These are phyloP conservation scores for Boletus speciosus DNA, from an alignment of 768 basidiomycete genomes.

Conservation along the genomic window DNA sequence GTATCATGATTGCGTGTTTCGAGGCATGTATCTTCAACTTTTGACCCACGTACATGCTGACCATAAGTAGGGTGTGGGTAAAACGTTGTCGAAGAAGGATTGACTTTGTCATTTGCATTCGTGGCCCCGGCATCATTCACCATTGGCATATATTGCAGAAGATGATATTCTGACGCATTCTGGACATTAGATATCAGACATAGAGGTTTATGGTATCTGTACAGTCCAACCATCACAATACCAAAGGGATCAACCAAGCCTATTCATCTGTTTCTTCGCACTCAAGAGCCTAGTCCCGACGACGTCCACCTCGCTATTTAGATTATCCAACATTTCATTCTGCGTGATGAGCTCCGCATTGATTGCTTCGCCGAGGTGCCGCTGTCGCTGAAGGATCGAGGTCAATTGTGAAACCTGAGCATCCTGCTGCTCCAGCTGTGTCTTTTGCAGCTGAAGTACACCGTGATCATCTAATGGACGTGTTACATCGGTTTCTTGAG, in stretches of 20 bases:
- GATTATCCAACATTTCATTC: constrained; percentile 80
- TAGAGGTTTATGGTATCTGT: constrained; percentile 22
- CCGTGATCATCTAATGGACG: constrained; percentile 85
- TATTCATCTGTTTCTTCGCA: constrained; percentile 80
- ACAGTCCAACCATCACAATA: constrained; percentile 3
- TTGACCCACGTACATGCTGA: constrained; percentile 14
- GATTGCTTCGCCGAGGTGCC: constrained; percentile 84
- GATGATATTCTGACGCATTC: constrained; percentile 16
- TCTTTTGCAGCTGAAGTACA: constrained; percentile 72
- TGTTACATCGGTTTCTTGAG: constrained; percentile 81
- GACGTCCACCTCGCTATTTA: constrained; percentile 71
- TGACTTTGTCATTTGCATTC: constrained; percentile 4
- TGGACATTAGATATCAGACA: constrained; percentile 7
- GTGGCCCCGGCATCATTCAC: constrained; percentile 13
- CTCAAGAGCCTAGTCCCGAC: constrained; percentile 75
- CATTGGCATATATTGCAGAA: constrained; percentile 28
- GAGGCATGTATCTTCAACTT: constrained; percentile 52
- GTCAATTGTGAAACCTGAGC: constrained; percentile 74
- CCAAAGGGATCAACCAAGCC: constrained; percentile 49
- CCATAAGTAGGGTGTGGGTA: constrained; percentile 53
- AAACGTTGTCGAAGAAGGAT: constrained; percentile 40
- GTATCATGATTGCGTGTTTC: constrained; percentile 96
- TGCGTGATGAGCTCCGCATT: constrained; percentile 77
- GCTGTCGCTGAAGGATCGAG: constrained; percentile 78
- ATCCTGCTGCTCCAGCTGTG: constrained; percentile 83